Conservation (phyloP, 176 grass and related monocot species). For the Zizania latifolia region DNA sequence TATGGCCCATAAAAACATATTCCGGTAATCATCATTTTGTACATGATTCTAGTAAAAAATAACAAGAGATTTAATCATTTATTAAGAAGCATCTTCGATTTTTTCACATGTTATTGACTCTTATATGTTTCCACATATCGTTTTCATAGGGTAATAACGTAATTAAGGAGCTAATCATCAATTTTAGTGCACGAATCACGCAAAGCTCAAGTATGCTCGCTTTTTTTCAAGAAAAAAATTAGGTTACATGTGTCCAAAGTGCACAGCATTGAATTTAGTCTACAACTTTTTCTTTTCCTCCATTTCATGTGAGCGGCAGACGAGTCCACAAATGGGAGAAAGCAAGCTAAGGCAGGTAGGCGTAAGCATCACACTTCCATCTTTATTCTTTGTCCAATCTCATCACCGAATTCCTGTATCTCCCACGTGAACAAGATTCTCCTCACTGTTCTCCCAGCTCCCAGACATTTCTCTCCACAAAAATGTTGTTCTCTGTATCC, state of each 20-base stretch:
- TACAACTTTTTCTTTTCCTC: background rate
- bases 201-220: no score
- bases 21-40: no score
- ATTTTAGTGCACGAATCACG: no score
- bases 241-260: background rate
- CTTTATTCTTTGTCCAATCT: slow-evolving; percentile 41
- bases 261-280: slow-evolving; percentile 5
- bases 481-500: slow-evolving; percentile 10
- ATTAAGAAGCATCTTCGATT: no score
- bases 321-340: slow-evolving; percentile 26
- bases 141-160: no score
- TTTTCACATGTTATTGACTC: no score
- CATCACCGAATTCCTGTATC: slow-evolving; percentile 23
- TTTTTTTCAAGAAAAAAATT: background rate
- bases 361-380: slow-evolving; percentile 20
- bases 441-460: background rate
- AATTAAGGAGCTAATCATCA: no score
- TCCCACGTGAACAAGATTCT: slow-evolving; percentile 52
- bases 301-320: slow-evolving; percentile 14
- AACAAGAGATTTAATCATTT: no score
- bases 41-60: no score
- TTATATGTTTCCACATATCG: no score
- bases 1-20: no score
- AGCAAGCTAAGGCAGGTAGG: background rate
- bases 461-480: background rate